Conservation (phyloP, 1,284 basidiomycete species). For the Apiotrichum veenhuisii region DNA sequence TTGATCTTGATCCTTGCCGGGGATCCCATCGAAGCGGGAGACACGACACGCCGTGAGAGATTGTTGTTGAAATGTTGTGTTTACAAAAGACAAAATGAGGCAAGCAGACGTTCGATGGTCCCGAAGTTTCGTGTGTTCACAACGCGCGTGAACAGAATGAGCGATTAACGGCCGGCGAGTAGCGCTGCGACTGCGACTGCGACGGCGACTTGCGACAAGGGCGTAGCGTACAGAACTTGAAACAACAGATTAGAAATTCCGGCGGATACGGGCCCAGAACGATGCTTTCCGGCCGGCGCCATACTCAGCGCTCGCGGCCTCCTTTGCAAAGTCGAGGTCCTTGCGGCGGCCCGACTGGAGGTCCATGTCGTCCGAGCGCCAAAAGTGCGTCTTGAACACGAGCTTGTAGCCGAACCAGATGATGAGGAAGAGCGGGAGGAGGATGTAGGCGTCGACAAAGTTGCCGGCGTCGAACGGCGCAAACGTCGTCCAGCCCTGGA, state of each 20-base stretch:
- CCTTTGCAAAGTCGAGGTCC: slow-evolving; percentile 14
- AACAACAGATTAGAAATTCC: slow-evolving; percentile 3
- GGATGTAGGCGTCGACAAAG: slow-evolving; percentile 27
- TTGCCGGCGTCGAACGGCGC: slow-evolving; percentile 19
- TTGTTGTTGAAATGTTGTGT: too few relatives aligned
- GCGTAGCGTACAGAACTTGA: too few relatives aligned
- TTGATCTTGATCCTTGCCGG: too few relatives aligned
- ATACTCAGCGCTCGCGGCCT: background rate
- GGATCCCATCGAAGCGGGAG: too few relatives aligned
- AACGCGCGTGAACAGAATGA: too few relatives aligned
- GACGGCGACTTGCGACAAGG: too few relatives aligned
- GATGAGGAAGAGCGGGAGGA: slow-evolving; percentile 23
- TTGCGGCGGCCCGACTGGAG: slow-evolving; percentile 17
- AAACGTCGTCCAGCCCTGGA: slow-evolving; percentile 16
- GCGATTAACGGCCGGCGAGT: too few relatives aligned
- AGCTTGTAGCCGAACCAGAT: slow-evolving; percentile 24
- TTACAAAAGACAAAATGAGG: too few relatives aligned
- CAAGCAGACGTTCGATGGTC: too few relatives aligned
- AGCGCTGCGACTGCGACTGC: too few relatives aligned
- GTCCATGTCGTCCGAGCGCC: slow-evolving; percentile 19
- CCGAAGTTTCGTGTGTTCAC: too few relatives aligned
- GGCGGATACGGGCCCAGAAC: background rate
- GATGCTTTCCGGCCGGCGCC: background rate
- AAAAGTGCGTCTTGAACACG: slow-evolving; percentile 18
- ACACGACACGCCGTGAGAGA: too few relatives aligned